Conservation (phyloP, 176 grass and related monocot genomes). For the Oryza officinalis region DNA sequence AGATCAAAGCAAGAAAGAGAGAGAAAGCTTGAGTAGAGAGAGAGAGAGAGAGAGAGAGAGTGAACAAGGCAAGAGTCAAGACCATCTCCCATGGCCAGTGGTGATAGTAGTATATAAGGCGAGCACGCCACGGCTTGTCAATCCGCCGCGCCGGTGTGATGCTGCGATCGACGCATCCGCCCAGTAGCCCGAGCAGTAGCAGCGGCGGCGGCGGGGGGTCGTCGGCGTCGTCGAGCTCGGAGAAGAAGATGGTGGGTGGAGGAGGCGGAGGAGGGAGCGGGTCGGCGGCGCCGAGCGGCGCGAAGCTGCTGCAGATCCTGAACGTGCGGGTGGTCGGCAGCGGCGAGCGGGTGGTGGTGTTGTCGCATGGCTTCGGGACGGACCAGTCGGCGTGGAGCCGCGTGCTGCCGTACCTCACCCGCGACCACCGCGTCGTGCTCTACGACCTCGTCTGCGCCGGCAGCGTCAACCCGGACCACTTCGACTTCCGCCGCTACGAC, state of each 20-base stretch:
- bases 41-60: background rate
- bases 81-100: constrained; percentile 27
- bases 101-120: constrained; percentile 28
- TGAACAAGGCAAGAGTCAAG: background rate
- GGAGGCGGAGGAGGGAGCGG: constrained; percentile 9
- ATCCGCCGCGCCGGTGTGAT: background rate
- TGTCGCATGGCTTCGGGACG: constrained; percentile 95
- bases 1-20: background rate
- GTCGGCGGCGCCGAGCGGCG: constrained; percentile 47
- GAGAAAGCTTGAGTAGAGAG: background rate
- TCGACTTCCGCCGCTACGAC: constrained; percentile 89
- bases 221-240: constrained; percentile 31
- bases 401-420: constrained; percentile 80
- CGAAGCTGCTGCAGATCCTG: constrained; percentile 88
- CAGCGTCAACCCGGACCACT: constrained; percentile 94
- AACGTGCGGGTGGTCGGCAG: constrained; percentile 78
- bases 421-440: constrained; percentile 83
- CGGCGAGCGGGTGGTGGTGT: constrained; percentile 78
- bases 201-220: background rate
- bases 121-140: background rate
- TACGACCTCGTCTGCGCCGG: constrained; percentile 97
- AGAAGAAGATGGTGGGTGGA: constrained; percentile 33
- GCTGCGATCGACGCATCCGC: constrained; percentile 43
- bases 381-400: constrained; percentile 97
- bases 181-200: constrained; percentile 41